Conservation (phyloP, 768 basidiomycete genomes). For the Xerocomellus dryophilus region DNA sequence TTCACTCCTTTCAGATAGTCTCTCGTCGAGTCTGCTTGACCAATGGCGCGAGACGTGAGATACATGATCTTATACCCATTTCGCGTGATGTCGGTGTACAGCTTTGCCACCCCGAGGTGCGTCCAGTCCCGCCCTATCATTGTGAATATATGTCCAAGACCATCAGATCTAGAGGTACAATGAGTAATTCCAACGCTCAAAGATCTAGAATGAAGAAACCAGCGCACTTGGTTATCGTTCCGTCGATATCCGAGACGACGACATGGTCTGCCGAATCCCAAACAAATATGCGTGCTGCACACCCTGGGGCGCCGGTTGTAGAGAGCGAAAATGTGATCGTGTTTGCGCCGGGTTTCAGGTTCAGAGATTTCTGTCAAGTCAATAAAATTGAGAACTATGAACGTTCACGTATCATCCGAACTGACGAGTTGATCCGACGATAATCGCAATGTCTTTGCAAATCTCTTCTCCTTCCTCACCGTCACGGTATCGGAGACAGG, state of each 20-base stretch:
- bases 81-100: constrained; percentile 91
- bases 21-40: constrained; percentile 94
- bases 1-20: constrained; percentile 93
- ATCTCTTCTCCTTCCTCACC: constrained; percentile 46
- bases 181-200: background rate
- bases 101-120: constrained; percentile 92
- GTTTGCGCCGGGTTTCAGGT: constrained; percentile 84
- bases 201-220: constrained; percentile 13
- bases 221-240: constrained; percentile 93
- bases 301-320: constrained; percentile 74
- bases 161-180: constrained; percentile 69
- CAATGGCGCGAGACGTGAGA: constrained; percentile 93
- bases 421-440: constrained; percentile 92
- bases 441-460: constrained; percentile 87
- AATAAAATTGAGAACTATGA: background rate
- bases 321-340: constrained; percentile 91
- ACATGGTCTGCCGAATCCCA: constrained; percentile 92
- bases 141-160: constrained; percentile 92
- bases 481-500: constrained; percentile 23
- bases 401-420: background rate
- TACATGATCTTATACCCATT: constrained; percentile 99
- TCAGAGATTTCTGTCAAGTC: constrained; percentile 67
- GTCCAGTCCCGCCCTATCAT: constrained; percentile 99
- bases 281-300: constrained; percentile 89
- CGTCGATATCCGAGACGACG: constrained; percentile 96